These are phyloP conservation scores for Xylaria sp. DNA, from an alignment of 2,329 filamentous ascomycete genomes.

Conservation along the genomic window DNA sequence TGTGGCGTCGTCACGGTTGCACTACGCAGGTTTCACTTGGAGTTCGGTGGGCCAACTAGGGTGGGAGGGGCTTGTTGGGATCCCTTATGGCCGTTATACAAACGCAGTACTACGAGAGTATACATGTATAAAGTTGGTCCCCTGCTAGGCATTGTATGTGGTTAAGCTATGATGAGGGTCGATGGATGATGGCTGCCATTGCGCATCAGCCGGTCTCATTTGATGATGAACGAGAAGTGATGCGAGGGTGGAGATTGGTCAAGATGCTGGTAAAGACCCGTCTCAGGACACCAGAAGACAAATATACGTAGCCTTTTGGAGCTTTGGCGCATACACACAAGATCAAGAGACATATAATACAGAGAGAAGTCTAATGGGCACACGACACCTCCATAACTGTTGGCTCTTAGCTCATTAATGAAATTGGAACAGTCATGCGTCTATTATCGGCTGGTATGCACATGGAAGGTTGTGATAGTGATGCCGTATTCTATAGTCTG, in stretches of 20 bases:
- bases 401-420: neutral
- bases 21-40: neutral
- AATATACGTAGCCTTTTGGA: conserved; percentile 12
- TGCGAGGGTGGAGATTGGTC: neutral
- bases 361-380: conserved; percentile 4
- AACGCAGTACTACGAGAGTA: conserved; percentile 12
- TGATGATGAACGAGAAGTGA: conserved; percentile 12
- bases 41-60: neutral
- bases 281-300: neutral
- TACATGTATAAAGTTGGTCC: conserved; percentile 22
- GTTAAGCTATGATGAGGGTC: conserved; percentile 14
- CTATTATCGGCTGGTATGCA: neutral
- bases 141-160: conserved; percentile 10
- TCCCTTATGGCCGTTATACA: neutral
- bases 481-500: neutral
- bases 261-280: neutral
- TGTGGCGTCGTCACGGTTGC: neutral
- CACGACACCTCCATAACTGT: neutral
- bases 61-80: conserved; percentile 3
- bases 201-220: conserved; percentile 2
- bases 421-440: conserved; percentile 6
- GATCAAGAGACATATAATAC: neutral
- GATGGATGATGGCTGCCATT: conserved; percentile 1
- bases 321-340: neutral
- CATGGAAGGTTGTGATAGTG: neutral